Conservation (phyloP, 257 asterid genomes). For the Salvia rosmarinus region DNA sequence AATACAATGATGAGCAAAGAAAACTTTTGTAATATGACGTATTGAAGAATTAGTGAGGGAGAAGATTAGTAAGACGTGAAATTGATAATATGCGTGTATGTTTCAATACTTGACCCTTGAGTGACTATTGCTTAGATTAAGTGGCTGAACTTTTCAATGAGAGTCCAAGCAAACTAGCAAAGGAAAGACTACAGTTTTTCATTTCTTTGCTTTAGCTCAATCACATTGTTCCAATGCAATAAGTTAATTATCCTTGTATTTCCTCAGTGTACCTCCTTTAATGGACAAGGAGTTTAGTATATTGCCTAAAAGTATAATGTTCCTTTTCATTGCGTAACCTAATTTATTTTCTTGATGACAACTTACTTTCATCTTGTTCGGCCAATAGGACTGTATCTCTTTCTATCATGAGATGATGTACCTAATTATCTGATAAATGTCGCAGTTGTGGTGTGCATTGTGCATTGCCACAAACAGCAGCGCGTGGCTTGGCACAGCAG, state of each 20-base stretch:
- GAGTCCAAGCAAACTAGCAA: neutral
- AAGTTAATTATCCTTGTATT: neutral
- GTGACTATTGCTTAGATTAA: neutral
- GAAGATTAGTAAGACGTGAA: neutral
- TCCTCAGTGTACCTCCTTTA: neutral
- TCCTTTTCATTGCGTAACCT: neutral
- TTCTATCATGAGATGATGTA: slow-evolving; percentile 4
- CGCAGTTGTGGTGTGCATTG: slow-evolving; percentile 81
- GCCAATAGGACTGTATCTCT: neutral
- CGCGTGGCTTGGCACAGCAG: slow-evolving; percentile 90
- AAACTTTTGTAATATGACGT: neutral
- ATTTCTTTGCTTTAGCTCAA: neutral
- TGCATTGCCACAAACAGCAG: slow-evolving; percentile 90
- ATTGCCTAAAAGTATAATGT: neutral
- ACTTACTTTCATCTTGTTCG: neutral
- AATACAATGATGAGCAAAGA: neutral
- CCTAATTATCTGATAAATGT: slow-evolving; percentile 33
- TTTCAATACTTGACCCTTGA: neutral
- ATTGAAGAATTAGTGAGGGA: neutral
- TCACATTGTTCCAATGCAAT: neutral
- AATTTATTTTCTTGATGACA: neutral
- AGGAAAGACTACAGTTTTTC: neutral
- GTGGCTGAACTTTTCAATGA: too few relatives aligned
- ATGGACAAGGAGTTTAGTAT: neutral
- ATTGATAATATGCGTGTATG: neutral